Percentiles rank a stretch among this genome's conserved stretches.
Conservation (phyloP, 129 eudicot genomes). For the Chrysanthemum seticuspe region DNA sequence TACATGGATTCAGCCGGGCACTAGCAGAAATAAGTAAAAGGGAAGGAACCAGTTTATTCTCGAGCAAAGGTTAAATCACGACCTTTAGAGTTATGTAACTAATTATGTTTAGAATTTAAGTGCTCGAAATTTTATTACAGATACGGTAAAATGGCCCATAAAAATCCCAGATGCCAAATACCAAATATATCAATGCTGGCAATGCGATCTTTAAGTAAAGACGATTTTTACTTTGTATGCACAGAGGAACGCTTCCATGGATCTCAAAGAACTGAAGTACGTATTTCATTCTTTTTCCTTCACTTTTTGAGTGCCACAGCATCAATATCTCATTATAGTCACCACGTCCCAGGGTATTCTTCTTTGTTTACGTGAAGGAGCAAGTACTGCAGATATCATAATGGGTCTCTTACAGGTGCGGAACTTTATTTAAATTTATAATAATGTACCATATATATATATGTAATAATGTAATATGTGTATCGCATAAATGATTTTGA, state of each 20-base stretch:
- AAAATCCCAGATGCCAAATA: conserved; percentile 61
- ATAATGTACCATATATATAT: not conserved
- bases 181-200: conserved; percentile 58
- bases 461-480: no score
- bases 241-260: conserved; percentile 46
- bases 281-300: not conserved
- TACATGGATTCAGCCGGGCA: conserved; percentile 63
- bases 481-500: not conserved
- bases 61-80: conserved; percentile 52
- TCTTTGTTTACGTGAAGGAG: conserved; percentile 85
- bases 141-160: conserved; percentile 55
- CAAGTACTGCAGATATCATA: conserved; percentile 57
- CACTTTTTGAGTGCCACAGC: not conserved
- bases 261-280: conserved; percentile 23
- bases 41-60: conserved; percentile 66
- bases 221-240: conserved; percentile 78
- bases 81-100: not conserved
- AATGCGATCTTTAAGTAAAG: conserved; percentile 53
- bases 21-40: conserved; percentile 82
- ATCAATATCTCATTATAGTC: conserved; percentile 5
- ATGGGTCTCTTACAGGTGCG: conserved; percentile 80
- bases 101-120: conserved; percentile 4
- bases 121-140: conserved; percentile 27
- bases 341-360: conserved; percentile 57
- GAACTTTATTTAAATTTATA: not conserved